Evolutionary conservation across 2,329 filamentous ascomycete genomes (phyloP), one percentile per base, ranked within the genome.

Genomic region (Xylogone sp.): DNA sequence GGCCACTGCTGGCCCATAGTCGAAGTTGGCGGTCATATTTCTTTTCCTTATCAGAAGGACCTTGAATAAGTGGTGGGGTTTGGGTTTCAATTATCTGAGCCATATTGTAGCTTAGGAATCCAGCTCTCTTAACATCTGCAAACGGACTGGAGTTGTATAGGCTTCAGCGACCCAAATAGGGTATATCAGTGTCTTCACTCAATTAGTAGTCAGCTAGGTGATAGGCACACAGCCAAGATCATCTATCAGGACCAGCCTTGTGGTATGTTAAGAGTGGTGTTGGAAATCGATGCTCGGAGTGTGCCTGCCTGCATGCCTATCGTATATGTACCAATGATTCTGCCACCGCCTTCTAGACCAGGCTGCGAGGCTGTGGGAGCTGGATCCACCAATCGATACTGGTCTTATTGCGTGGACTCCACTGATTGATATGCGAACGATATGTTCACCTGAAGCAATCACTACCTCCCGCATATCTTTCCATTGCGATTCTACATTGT

Each of bases 21-120:
- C 95, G 87, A 42, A 99, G 83, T 71, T 99, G 94, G 49, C 94
- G 85, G 69, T 99, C 94, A 72, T 99, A 99, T 66, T 90, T 95
- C 61, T 80, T 81, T 68, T 86, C 78, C 65, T 84, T 84, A 42
- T 81, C 79, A 12, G 78, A 79, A 31, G 80, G 81, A 31, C 74
- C 77, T 50, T 75, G 72, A 3, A 77, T 65, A 16, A 70, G 65
- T 21, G 75, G 73, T 21, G 74, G 74, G 13, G 70, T 71, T 44
- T 55, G 59, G 39, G 59, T 55, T 10, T 49, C 56, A 16, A 63
- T 56, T 21, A 63, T 49, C 49, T 65, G 59, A 6, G 59, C 60
- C 64, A 66, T 65, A 21, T 48, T 62, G 50, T 5, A 39, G 13
- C 34, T 16, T 16, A 18, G 34, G 10, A 39, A 16, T 13, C 12